Conservation (phyloP, 2,329 filamentous ascomycete genomes). For the Dactylonectria estremocensis region DNA sequence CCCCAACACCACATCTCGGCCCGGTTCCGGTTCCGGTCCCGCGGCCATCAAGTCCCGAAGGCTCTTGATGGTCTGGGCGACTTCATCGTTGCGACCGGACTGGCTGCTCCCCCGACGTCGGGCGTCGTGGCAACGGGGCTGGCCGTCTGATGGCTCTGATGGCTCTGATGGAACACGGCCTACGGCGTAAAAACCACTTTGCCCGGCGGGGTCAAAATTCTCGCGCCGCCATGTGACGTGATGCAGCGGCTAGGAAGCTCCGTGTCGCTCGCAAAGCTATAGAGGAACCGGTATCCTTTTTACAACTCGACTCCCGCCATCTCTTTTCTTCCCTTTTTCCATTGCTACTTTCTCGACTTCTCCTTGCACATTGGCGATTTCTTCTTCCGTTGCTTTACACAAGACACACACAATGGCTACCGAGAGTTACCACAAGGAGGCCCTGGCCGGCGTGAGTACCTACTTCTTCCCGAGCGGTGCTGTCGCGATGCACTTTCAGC, state of each 20-base stretch:
- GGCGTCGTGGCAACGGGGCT: constrained; percentile 7
- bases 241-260: constrained; percentile 24
- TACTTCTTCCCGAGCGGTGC: neutral
- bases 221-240: constrained; percentile 46
- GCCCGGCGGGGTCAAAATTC: constrained; percentile 40
- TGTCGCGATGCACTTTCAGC: constrained; percentile 16
- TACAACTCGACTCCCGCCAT: constrained; percentile 18
- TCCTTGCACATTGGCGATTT: constrained; percentile 30
- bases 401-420: constrained; percentile 43
- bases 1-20: constrained; percentile 31
- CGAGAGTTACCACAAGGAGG: constrained; percentile 49
- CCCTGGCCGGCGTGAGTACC: constrained; percentile 42
- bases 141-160: neutral
- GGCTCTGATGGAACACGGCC: constrained; percentile 17
- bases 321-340: constrained; percentile 9
- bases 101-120: constrained; percentile 39
- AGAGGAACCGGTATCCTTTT: constrained; percentile 23
- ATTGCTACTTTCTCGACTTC: constrained; percentile 14
- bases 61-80: constrained; percentile 10
- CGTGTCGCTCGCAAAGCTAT: constrained; percentile 27
- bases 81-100: constrained; percentile 17
- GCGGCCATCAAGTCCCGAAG: constrained; percentile 29
- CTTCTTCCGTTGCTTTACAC: constrained; percentile 12
- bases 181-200: constrained; percentile 20
- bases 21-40: constrained; percentile 47